Evolutionary conservation across 2,329 filamentous ascomycete genomes (phyloP), one percentile per base, ranked within the genome.

Genomic region (Talaromyces atroroseus): DNA sequence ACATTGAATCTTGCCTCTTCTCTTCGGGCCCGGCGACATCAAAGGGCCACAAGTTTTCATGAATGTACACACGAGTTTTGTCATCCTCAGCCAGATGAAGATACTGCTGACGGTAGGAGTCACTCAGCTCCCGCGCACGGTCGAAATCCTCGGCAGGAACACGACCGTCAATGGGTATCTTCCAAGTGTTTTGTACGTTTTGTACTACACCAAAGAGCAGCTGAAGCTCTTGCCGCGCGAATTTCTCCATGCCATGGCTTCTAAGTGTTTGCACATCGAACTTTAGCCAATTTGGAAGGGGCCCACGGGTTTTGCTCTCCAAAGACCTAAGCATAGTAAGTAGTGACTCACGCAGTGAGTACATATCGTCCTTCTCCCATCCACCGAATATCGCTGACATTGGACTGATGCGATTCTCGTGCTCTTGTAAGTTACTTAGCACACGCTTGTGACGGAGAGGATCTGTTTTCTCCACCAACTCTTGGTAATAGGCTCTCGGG

Each of bases 361-460:
- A 57, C 14, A 47, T 49, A n/a, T 36, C 24, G 26, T 42, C 8
- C 2, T 40, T 48, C 12, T 57, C 44, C 49, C 45, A 57, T 49
- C 34, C 34, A 8, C 36, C 7, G 21, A 40, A 18, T 14, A 57
- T 32, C 12, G 18, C 36, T 12, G 24, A 44, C 29, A 57, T 47
- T 20, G 55, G 55, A n/a, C 49, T 45, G 5, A 47, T 52, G 7
- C n/a, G 11, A 38, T 45, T 12, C 24, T 16, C 7, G 49, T 57
- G 32, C 23, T 49, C 20, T 42, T 45, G 26, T 26, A 45, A 29
- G 14, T 53, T 23, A 18, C 49, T 45, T 11, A 48, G 42, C 18
- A 57, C 40, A 11, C 55, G 55, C 24, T 53, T n/a, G 44, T 52
- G 49, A 42, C 55, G 55, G 18, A 52, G 49, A 36, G 49, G 49